phyloP scores from a whole-genome alignment of 2,329 filamentous ascomycete species.

The Alternaria arborescens region DNA sequence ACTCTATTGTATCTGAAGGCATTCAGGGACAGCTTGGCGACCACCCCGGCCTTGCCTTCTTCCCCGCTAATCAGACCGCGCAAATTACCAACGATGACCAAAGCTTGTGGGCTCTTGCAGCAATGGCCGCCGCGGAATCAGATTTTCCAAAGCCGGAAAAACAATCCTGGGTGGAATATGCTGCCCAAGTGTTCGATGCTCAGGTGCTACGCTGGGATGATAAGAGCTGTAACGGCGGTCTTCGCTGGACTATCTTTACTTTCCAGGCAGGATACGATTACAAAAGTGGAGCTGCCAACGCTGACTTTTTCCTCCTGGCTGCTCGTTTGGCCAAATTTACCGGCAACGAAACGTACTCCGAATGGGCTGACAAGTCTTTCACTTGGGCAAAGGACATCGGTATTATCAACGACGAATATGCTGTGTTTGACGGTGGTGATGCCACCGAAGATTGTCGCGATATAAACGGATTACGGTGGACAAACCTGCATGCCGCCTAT shows the following conservation, averaged over 20 bases:
- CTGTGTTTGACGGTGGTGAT: slow-evolving; percentile 61
- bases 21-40: slow-evolving; percentile 50
- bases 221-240: slow-evolving; percentile 70
- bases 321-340: slow-evolving; percentile 75
- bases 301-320: slow-evolving; percentile 79
- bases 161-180: slow-evolving; percentile 67
- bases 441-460: slow-evolving; percentile 56
- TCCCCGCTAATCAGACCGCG: slow-evolving; percentile 49
- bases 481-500: slow-evolving; percentile 59
- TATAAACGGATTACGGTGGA: slow-evolving; percentile 60
- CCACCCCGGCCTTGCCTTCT: slow-evolving; percentile 44
- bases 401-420: slow-evolving; percentile 57
- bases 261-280: slow-evolving; percentile 79
- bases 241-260: slow-evolving; percentile 75
- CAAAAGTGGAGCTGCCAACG: slow-evolving; percentile 80
- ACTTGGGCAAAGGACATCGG: slow-evolving; percentile 59
- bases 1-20: slow-evolving; percentile 49
- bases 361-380: slow-evolving; percentile 73
- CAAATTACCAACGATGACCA: slow-evolving; percentile 74
- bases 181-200: slow-evolving; percentile 75
- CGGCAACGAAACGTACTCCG: slow-evolving; percentile 60
- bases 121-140: slow-evolving; percentile 71
- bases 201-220: slow-evolving; percentile 73
- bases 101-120: slow-evolving; percentile 73
- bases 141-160: slow-evolving; percentile 63